A percentile compares a stretch with the other conserved stretches of the same genome.
phyloP scores from a whole-genome alignment of 2,329 filamentous ascomycete species.

The Xylariaceae sp. region DNA sequence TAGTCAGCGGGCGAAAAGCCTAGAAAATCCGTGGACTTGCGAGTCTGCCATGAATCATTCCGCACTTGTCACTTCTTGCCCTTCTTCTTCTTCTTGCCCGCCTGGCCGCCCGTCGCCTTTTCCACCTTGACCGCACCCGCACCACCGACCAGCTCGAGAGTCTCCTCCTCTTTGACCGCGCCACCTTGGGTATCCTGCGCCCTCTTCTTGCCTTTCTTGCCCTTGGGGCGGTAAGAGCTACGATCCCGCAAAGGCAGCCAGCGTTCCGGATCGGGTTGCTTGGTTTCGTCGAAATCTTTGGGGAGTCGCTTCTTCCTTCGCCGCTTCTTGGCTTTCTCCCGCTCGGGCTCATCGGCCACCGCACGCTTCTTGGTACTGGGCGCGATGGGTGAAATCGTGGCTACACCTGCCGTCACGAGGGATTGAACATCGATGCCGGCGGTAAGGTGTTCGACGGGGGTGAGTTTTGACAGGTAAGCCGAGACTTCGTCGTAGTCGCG shows the following conservation, averaged over 20 bases:
- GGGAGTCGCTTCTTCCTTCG: conserved; percentile 57
- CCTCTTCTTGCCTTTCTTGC: conserved; percentile 86
- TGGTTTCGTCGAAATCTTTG: conserved; percentile 71
- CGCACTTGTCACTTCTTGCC: conserved; percentile 46
- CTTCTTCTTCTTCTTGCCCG: conserved; percentile 37
- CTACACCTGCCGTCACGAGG: conserved; percentile 65
- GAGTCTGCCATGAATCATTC: not conserved
- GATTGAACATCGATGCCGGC: conserved; percentile 55
- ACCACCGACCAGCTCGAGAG: conserved; percentile 58
- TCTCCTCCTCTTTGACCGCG: conserved; percentile 69
- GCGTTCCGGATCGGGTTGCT: conserved; percentile 81
- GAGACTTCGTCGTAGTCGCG: conserved; percentile 54
- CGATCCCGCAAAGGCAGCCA: conserved; percentile 91
- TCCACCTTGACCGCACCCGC: conserved; percentile 62
- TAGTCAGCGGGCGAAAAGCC: too few relatives aligned
- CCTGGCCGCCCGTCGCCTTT: conserved; percentile 43
- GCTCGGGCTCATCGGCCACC: conserved; percentile 34
- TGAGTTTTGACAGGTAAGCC: conserved; percentile 53
- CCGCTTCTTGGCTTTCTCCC: conserved; percentile 45
- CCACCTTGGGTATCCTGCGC: conserved; percentile 78
- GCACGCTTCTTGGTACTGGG: conserved; percentile 47
- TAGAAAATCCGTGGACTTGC: too few relatives aligned
- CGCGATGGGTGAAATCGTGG: conserved; percentile 39
- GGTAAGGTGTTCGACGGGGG: conserved; percentile 59
- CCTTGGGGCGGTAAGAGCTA: conserved; percentile 84